Base-by-base conservation (phyloP, 306 rosid genomes). In the Sesbania bispinosa region DNA sequence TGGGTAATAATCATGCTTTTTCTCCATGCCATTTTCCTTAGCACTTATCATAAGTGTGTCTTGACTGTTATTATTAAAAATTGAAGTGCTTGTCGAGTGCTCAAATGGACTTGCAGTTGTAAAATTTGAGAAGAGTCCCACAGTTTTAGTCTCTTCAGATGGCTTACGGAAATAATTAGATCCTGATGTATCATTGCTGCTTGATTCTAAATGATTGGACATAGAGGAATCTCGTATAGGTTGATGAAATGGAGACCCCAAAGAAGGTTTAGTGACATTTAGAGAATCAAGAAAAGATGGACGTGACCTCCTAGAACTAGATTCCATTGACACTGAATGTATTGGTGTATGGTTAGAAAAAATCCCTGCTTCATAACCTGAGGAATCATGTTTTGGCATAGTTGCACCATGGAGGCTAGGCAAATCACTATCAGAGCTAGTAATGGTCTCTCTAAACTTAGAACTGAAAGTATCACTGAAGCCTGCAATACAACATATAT, bases 221-320 rank as follows among this genome's bases (percentile, higher is more conserved):
- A 53, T 62, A 35, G 77, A 81, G 55, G 85, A 79, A 60, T 68
- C 84, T 77, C 77, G 75, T 48, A 83, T 76, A 3, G 69, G 75
- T 58, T 73, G 90, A 80, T 53, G 79, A 76, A 70, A 77, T 73
- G 79, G 75, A 77, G 84, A 74, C 71, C 88, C 96, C 1, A 73
- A 75, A 67, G 92, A 77, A 74, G 82, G 81, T 82, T 68, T 85
- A 59, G 74, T 67, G 63, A 84, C 84, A 74, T 87, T 85, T 57
- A 91, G 68, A 81, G 92, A 82, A 85, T 95, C 97, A 64, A 91
- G 97, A 75, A 95, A 92, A 57, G 96, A 95, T 63, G 96, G 86
- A 21, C 96, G 97, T 57, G 93, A 85, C 83, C 85, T 81, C 82
- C 92, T 73, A 61, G 89, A 69, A 80, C 76, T 88, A 33, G 82